phyloP scores from a whole-genome alignment of 169 alveolate genomes.

The Amoebophrya sp. region DNA sequence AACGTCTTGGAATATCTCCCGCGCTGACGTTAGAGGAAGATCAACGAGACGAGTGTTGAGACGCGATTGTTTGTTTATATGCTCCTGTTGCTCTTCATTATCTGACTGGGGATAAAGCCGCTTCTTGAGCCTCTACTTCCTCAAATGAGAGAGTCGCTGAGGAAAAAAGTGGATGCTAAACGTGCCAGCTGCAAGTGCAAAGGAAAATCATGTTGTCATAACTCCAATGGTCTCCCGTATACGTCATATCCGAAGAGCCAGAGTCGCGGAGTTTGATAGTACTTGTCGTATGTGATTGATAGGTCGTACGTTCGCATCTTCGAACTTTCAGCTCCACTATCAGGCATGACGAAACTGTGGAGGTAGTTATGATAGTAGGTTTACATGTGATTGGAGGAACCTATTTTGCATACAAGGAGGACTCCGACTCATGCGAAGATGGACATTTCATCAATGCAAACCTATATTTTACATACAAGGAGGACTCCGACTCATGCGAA shows the following conservation, averaged over 20 bases:
- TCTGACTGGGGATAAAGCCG: no score
- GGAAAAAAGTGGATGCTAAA: neutral
- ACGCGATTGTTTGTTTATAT: no score
- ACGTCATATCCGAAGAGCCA: conserved; percentile 75
- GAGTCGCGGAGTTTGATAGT: conserved; percentile 79
- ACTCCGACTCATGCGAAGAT: conserved; percentile 29
- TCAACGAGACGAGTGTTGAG: conserved; percentile 51
- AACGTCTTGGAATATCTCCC: conserved; percentile 82
- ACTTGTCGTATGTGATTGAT: conserved; percentile 61
- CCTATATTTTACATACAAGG: neutral
- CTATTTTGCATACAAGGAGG: conserved; percentile 28
- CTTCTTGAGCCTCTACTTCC: neutral
- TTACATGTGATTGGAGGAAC: conserved; percentile 34
- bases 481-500: neutral
- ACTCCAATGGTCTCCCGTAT: conserved; percentile 38
- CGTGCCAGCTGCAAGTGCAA: neutral
- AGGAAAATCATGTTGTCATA: neutral
- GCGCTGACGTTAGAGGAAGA: conserved; percentile 70
- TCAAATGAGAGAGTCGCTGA: neutral
- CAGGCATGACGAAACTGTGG: neutral
- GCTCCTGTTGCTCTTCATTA: no score
- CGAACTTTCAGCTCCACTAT: neutral
- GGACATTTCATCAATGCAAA: conserved; percentile 29
- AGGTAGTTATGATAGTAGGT: conserved; percentile 32
- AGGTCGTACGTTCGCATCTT: conserved; percentile 49